phyloP scores from a whole-genome alignment of 2,329 filamentous ascomycete genomes.

The Claviceps digitariae region DNA sequence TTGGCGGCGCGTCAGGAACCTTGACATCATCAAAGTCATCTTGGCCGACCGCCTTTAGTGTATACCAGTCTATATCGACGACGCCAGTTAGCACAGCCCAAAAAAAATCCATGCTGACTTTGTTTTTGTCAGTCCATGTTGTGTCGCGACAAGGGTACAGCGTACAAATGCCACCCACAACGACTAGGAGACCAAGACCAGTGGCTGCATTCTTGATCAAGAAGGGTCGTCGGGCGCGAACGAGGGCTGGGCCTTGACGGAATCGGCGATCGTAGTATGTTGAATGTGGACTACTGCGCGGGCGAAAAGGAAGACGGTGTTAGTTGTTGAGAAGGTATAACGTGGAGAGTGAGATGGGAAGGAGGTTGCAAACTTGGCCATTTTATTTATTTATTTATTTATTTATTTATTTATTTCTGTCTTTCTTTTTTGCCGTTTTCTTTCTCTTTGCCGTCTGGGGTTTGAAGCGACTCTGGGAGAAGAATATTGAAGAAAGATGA shows the following conservation, averaged over 20 bases:
- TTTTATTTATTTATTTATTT: background rate
- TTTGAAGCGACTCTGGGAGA: background rate
- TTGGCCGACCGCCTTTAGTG: slow-evolving; percentile 76
- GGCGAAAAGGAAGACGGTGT: background rate
- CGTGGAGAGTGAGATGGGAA: background rate
- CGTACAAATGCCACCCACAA: slow-evolving; percentile 82
- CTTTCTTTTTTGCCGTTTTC: background rate
- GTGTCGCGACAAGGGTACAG: slow-evolving; percentile 12
- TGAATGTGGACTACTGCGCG: slow-evolving; percentile 29
- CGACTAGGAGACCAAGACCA: slow-evolving; percentile 57
- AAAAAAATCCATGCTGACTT: background rate
- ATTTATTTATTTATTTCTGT: background rate
- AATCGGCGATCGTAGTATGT: slow-evolving; percentile 89
- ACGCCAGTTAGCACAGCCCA: background rate
- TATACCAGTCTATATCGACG: slow-evolving; percentile 37
- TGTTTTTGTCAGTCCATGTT: background rate
- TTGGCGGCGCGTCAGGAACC: slow-evolving; percentile 59
- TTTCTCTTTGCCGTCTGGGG: background rate
- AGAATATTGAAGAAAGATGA: background rate
- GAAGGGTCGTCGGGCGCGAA: slow-evolving; percentile 84
- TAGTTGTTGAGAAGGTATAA: background rate
- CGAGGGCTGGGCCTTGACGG: slow-evolving; percentile 74
- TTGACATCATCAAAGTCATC: slow-evolving; percentile 95
- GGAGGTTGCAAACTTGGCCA: background rate
- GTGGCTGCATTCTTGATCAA: slow-evolving; percentile 79